A percentile compares a stretch with the other conserved stretches of the same genome.
Conservation (phyloP, 345 rosid species). For the Eucalyptus pauciflora region DNA sequence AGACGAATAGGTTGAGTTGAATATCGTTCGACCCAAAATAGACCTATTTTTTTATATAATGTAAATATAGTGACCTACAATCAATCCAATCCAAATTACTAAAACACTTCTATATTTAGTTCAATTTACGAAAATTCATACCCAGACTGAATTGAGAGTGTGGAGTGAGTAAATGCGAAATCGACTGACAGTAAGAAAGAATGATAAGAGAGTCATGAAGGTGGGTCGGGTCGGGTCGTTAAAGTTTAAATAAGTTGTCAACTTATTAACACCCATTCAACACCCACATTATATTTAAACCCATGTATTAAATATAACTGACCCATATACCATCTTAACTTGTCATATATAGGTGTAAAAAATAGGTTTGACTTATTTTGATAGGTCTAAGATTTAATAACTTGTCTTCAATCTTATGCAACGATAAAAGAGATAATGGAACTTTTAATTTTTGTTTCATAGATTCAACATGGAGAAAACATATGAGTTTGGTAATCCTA, state of each 20-base stretch:
- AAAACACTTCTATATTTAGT: too few species aligned
- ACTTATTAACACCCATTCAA: too few species aligned
- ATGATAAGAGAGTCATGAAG: too few species aligned
- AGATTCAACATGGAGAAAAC: neutral
- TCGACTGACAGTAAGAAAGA: fast-evolving
- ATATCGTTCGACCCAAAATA: neutral
- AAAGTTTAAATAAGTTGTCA: too few species aligned
- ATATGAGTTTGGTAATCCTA: neutral
- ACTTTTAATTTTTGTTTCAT: neutral
- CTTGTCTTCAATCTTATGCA: neutral
- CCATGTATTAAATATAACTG: too few species aligned
- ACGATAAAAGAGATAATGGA: too few species aligned
- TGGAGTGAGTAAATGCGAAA: too few species aligned
- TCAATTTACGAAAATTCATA: too few species aligned
- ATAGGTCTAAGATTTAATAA: neutral
- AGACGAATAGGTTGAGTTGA: fast-evolving
- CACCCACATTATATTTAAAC: fast-evolving
- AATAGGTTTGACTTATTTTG: neutral
- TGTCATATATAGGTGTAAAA: too few species aligned
- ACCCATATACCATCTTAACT: too few species aligned
- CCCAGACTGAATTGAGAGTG: fast-evolving
- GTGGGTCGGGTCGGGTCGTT: too few species aligned
- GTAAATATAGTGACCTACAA: neutral
- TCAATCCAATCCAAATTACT: fast-evolving
- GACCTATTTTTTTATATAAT: too few species aligned